Percentiles rank a stretch among this genome's conserved stretches.
Evolutionary conservation across 1,139 yeast genomes (phyloP).

Genomic region (Ogataea hybrid): DNA sequence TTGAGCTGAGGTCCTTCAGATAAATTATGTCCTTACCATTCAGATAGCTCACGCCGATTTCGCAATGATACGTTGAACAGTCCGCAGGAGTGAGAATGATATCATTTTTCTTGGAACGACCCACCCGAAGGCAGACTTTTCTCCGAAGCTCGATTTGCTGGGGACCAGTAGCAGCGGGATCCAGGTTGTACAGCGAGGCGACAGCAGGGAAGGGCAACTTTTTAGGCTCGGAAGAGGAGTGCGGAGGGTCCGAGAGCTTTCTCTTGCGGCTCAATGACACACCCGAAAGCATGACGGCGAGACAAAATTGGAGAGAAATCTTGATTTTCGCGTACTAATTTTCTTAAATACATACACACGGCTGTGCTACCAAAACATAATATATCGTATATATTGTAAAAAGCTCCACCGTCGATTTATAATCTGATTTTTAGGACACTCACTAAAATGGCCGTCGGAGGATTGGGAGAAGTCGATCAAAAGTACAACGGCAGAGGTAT

Average conservation of each 20-base stretch:
- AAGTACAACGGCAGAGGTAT: conserved; percentile 67
- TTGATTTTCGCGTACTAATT: conserved; percentile 4
- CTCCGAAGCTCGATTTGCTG: conserved; percentile 19
- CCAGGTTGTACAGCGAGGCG: conserved; percentile 26
- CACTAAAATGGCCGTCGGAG: conserved; percentile 65
- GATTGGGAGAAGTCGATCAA: conserved; percentile 74
- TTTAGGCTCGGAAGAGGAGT: conserved; percentile 7
- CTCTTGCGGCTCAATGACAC: conserved; percentile 16
- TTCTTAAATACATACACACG: conserved; percentile 1
- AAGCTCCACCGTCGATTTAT: background rate
- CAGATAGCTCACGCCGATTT: conserved; percentile 41
- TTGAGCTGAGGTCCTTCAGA: conserved; percentile 59
- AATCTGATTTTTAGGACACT: background rate
- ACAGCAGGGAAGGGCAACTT: conserved; percentile 1
- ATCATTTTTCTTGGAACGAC: conserved; percentile 65
- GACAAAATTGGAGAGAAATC: background rate
- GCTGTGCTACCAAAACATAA: background rate
- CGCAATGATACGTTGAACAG: conserved; percentile 67
- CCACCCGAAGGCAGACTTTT: conserved; percentile 34
- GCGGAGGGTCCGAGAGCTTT: conserved; percentile 6
- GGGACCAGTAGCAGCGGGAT: conserved; percentile 13
- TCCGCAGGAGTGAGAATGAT: conserved; percentile 54
- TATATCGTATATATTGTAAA: background rate
- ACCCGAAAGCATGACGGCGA: conserved; percentile 7
- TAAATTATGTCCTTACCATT: conserved; percentile 43